Conservation (phyloP, 148 eudicot genomes). For the Camellia granthamiana region DNA sequence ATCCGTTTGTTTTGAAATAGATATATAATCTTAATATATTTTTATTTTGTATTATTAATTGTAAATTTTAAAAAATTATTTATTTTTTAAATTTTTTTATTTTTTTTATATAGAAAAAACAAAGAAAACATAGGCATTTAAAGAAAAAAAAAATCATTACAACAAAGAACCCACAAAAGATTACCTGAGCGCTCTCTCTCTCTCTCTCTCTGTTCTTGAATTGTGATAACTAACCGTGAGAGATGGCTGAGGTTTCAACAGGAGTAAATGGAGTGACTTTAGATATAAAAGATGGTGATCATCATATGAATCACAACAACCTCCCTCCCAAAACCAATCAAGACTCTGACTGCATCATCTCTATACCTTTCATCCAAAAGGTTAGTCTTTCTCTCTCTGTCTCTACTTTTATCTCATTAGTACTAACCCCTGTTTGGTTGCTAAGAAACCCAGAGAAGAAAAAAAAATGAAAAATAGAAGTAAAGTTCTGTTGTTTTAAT, state of each 20-base stretch:
- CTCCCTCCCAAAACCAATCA: constrained; percentile 10
- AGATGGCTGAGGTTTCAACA: constrained; percentile 54
- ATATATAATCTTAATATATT: too few species aligned
- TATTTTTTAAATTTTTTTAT: too few species aligned
- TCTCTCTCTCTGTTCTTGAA: neutral
- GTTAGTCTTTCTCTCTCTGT: constrained; percentile 16
- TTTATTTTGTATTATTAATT: too few species aligned
- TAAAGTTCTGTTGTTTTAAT: neutral
- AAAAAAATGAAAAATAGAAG: neutral
- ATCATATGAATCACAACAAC: constrained; percentile 4
- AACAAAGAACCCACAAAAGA: too few species aligned
- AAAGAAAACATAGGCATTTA: too few species aligned
- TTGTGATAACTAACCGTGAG: neutral
- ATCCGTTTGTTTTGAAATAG: too few species aligned
- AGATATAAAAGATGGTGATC: constrained; percentile 35
- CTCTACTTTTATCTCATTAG: neutral
- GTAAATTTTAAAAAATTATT: too few species aligned
- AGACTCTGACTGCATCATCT: constrained; percentile 24
- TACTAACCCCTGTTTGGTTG: neutral
- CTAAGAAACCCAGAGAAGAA: neutral
- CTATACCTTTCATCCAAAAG: constrained; percentile 69
- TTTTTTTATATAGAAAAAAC: too few species aligned
- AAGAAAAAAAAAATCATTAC: too few species aligned
- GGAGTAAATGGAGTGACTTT: constrained; percentile 42
- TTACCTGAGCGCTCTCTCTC: too few species aligned